Evolutionary conservation across 352 stramenopile genomes (phyloP).

Genomic region (Aphanomyces invadans): DNA sequence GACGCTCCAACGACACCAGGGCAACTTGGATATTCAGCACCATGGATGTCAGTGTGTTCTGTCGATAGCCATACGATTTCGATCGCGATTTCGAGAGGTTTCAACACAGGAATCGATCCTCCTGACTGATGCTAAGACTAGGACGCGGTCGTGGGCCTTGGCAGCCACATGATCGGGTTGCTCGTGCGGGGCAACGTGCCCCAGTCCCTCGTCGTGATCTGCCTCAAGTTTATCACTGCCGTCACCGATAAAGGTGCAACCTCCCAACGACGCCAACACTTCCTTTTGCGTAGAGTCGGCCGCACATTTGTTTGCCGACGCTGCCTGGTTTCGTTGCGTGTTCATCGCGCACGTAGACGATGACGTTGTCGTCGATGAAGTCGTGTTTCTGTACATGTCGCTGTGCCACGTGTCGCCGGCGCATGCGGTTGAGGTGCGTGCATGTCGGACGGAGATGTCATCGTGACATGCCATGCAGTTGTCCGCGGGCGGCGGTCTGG

Average conservation of each 20-base stretch:
- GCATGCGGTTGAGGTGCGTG: not conserved
- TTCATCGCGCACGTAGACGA: constrained; percentile 9
- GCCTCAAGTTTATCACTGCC: not conserved
- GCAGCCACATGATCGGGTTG: not conserved
- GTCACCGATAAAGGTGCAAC: not conserved
- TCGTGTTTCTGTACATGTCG: constrained; percentile 10
- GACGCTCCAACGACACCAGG: not conserved
- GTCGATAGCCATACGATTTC: constrained; percentile 2
- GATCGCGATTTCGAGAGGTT: not conserved
- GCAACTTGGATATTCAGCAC: not conserved
- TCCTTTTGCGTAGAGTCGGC: not conserved
- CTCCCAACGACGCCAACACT: too few species aligned
- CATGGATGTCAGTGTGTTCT: constrained; percentile 2
- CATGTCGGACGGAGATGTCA: not conserved
- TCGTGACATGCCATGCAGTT: not conserved
- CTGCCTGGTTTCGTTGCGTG: constrained; percentile 13
- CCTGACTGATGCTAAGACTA: not conserved
- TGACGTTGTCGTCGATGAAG: not conserved
- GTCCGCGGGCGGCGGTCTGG: not conserved
- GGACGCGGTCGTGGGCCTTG: not conserved
- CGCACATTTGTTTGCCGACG: constrained; percentile 14
- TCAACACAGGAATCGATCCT: not conserved
- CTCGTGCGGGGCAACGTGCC: not conserved
- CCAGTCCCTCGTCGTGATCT: not conserved
- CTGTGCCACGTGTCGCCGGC: constrained; percentile 14